A percentile compares a stretch with the other conserved stretches of the same genome.
Conservation (phyloP, 169 alveolate species). For the Plasmodium relictum region DNA sequence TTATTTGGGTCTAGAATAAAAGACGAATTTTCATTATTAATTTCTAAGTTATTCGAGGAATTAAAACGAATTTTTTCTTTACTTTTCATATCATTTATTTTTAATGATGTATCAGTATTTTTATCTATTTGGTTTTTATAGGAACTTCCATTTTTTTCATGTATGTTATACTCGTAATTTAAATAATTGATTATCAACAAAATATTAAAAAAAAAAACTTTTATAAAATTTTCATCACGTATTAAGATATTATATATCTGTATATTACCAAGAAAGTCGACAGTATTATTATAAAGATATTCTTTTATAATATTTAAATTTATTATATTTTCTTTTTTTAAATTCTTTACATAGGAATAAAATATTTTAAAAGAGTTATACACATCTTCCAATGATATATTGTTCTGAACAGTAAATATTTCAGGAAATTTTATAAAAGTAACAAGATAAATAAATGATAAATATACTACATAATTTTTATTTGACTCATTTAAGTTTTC, state of each 20-base stretch:
- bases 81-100: neutral
- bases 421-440: slow-evolving; percentile 41
- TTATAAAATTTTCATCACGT: slow-evolving; percentile 28
- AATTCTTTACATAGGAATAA: slow-evolving; percentile 14
- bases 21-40: neutral
- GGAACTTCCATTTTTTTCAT: neutral
- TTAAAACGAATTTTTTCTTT: neutral
- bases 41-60: neutral
- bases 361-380: slow-evolving; percentile 34
- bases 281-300: slow-evolving; percentile 15
- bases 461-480: slow-evolving; percentile 17
- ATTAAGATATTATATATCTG: slow-evolving; percentile 47
- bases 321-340: slow-evolving; percentile 31
- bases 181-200: slow-evolving; percentile 28
- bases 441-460: slow-evolving; percentile 35
- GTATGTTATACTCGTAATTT: slow-evolving; percentile 10
- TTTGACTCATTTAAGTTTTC: slow-evolving; percentile 7
- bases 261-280: slow-evolving; percentile 35
- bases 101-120: neutral
- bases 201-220: slow-evolving; percentile 39
- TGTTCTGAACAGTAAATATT: slow-evolving; percentile 11
- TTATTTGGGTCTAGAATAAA: neutral
- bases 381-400: slow-evolving; percentile 25
- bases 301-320: slow-evolving; percentile 6
- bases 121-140: too few relatives aligned